Percentiles rank a stretch among this genome's conserved stretches.
phyloP scores from a whole-genome alignment of 2,329 filamentous ascomycete species.

The Calonectria crousiana region DNA sequence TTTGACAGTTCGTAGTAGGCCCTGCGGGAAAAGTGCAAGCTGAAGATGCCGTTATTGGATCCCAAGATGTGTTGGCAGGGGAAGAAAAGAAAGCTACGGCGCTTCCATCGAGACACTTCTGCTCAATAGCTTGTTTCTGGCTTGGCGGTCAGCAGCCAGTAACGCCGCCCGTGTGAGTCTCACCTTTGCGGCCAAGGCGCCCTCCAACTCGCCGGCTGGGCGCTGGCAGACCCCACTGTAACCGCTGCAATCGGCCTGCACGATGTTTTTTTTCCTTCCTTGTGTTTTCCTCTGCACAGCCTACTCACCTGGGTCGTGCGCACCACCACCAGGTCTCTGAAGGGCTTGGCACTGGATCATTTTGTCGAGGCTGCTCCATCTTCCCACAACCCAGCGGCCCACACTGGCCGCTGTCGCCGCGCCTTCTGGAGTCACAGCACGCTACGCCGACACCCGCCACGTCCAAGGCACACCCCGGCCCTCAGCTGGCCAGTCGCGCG shows the following conservation, averaged over 20 bases:
- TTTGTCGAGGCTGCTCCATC: neutral
- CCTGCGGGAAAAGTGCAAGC: neutral
- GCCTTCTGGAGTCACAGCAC: constrained; percentile 13
- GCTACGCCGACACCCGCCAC: neutral
- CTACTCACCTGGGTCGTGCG: constrained; percentile 17
- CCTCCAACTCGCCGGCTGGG: constrained; percentile 3
- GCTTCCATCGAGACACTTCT: constrained; percentile 4
- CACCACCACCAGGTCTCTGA: neutral
- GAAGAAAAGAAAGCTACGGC: neutral
- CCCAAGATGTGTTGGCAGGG: neutral
- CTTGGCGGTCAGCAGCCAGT: constrained; percentile 3
- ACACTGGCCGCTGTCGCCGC: constrained; percentile 2
- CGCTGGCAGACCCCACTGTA: neutral
- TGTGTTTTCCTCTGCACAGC: constrained; percentile 12
- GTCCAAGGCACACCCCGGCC: neutral
- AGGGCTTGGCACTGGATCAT: neutral
- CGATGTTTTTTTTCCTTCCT: neutral
- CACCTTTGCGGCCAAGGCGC: constrained; percentile 9
- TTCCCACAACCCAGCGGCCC: neutral
- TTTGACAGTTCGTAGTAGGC: neutral
- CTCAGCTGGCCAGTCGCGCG: neutral
- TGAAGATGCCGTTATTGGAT: neutral
- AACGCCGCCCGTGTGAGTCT: constrained; percentile 7
- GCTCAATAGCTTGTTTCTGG: constrained; percentile 6
- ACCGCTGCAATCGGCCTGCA: constrained; percentile 15